These are phyloP conservation scores for Sungouiozyma intestinalis DNA, from an alignment of 805 yeast species.

Conservation along the genomic window DNA sequence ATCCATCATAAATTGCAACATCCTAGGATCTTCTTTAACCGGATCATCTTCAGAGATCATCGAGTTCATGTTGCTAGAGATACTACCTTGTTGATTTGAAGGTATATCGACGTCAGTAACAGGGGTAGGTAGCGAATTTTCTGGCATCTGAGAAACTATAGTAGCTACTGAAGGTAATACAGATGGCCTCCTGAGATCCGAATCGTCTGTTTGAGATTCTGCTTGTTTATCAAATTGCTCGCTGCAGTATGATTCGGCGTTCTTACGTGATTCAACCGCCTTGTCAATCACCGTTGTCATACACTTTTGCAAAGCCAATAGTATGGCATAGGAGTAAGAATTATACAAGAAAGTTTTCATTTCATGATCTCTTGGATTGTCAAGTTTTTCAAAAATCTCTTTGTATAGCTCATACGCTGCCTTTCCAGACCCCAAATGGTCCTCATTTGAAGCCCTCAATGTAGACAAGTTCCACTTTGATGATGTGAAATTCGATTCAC, in stretches of 20 bases:
- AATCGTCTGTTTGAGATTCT: background rate
- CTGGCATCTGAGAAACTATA: background rate
- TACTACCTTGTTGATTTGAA: background rate
- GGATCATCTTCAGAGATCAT: background rate
- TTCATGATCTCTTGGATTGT: constrained; percentile 3
- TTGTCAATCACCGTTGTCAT: constrained; percentile 6
- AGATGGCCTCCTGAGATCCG: background rate
- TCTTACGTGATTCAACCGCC: constrained; percentile 11
- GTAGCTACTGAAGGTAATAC: background rate
- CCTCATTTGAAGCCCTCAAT: constrained; percentile 2
- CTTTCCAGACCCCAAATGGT: background rate
- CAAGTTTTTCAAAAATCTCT: constrained; percentile 6
- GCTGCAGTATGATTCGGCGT: constrained; percentile 11
- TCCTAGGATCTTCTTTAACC: constrained; percentile 4
- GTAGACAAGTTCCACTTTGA: constrained; percentile 6
- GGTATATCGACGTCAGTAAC: background rate
- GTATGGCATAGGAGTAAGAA: constrained; percentile 7
- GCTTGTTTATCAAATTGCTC: constrained; percentile 1
- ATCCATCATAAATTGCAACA: constrained; percentile 10
- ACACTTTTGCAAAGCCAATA: constrained; percentile 5
- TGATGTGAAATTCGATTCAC: background rate
- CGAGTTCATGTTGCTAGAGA: background rate
- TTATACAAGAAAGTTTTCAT: constrained; percentile 4
- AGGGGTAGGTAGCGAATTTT: background rate
- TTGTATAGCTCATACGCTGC: constrained; percentile 5